Evolutionary conservation across 1,284 basidiomycete genomes (phyloP), one percentile per base, ranked within the genome.

Genomic region (Volvariella volvacea): DNA sequence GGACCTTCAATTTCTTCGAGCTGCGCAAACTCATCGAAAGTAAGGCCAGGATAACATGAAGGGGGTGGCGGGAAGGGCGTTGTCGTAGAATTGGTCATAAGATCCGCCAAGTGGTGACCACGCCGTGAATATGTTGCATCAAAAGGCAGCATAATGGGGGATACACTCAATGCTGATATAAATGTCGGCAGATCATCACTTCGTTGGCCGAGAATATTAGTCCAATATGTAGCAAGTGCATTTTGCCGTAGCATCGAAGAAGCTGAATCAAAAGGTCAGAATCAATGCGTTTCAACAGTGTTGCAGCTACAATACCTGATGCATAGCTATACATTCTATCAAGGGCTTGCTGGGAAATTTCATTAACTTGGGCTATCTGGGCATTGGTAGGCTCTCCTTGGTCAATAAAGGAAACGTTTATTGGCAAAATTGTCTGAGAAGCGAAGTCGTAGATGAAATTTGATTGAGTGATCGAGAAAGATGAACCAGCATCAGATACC

Each of bases 371-470:
- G 1, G 63, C 56, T 31, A 74, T 60, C 56, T 83, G 78, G 6
- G 57, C 65, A 34, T 55, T 59, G 3, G 61, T 62, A 1, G 78
- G 75, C 34, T 74, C 66, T 0, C 73, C 76, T 42, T 71, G 59
- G n/a, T 50, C 51, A 4, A 59, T 49, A 55, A 81, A 84, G 0
- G 68, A 67, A 2, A 68, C 60, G 15, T 58, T 48, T 10, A 70
- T 71, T 31, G 66, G 64, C 1, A 59, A 59, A 14, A 80, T 59
- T 17, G 67, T 70, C 55, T 80, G 78, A 3, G 65, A 57, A 16
- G 77, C 78, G 52, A 83, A 82, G 55, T 84, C 67, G 56, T 76
- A 83, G 16, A 51, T 63, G 51, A 70, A 81, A 1, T 80, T 80
- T 12, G 73, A 70, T 10, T 62, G 61, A 3, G 59, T 62, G 10